These are phyloP conservation scores for Penicillium sp. DNA, from an alignment of 2,329 filamentous ascomycete genomes.

Conservation along the genomic window DNA sequence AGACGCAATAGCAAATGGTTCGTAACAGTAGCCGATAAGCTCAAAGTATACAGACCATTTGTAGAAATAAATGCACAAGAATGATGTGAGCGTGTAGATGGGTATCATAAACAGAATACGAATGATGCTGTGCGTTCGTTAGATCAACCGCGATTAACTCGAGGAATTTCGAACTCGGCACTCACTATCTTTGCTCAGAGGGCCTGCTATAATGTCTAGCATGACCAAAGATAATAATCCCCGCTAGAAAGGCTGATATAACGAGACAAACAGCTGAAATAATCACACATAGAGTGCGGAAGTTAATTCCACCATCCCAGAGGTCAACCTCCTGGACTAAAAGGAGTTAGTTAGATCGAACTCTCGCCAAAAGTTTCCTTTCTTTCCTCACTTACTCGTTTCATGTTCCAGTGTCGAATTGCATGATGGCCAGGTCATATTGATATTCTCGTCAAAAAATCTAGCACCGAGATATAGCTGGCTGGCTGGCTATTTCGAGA, in stretches of 20 bases:
- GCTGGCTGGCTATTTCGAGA: not conserved
- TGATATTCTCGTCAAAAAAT: not conserved
- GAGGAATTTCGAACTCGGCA: slow-evolving; percentile 6
- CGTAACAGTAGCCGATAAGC: slow-evolving; percentile 82
- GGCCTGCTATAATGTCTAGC: slow-evolving; percentile 64
- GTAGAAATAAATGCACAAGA: slow-evolving; percentile 76
- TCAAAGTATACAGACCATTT: slow-evolving; percentile 80
- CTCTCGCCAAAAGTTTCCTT: not conserved
- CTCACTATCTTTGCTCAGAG: slow-evolving; percentile 63
- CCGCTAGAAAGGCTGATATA: slow-evolving; percentile 59
- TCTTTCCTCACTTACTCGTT: slow-evolving; percentile 42
- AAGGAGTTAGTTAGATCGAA: slow-evolving; percentile 4
- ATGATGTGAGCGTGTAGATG: slow-evolving; percentile 76
- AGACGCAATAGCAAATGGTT: slow-evolving; percentile 84
- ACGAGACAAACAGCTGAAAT: slow-evolving; percentile 59
- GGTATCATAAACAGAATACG: slow-evolving; percentile 89
- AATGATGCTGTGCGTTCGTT: slow-evolving; percentile 67
- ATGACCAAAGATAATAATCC: slow-evolving; percentile 57
- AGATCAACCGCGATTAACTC: not conserved
- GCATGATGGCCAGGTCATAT: slow-evolving; percentile 53
- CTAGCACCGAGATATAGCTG: not conserved
- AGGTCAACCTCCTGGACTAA: slow-evolving; percentile 55
- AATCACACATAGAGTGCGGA: slow-evolving; percentile 62
- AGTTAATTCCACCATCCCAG: slow-evolving; percentile 58
- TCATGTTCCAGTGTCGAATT: slow-evolving; percentile 57